phyloP scores from a whole-genome alignment of 2,329 filamentous ascomycete species.

The Bipolaris cookei region DNA sequence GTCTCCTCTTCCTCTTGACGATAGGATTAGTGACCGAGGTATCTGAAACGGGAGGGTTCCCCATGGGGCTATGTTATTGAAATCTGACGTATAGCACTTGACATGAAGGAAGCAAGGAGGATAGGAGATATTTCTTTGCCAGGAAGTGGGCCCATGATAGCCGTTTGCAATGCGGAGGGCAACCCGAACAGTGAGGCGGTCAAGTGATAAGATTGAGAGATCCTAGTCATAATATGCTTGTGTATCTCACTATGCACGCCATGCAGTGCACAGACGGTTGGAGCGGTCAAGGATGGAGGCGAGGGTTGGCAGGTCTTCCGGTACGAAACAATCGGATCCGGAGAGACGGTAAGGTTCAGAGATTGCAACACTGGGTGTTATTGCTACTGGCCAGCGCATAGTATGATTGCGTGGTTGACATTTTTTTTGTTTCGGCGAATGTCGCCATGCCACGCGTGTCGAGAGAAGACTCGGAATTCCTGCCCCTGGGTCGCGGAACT shows the following conservation, averaged over 20 bases:
- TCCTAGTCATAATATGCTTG: constrained; percentile 8
- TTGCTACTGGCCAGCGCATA: neutral
- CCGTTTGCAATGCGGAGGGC: constrained; percentile 7
- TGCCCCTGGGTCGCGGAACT: constrained; percentile 4
- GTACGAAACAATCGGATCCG: constrained; percentile 5
- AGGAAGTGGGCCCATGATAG: constrained; percentile 9
- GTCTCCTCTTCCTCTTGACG: constrained; percentile 12
- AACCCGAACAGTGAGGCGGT: constrained; percentile 12
- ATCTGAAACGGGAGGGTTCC: constrained; percentile 10
- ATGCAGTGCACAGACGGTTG: constrained; percentile 9
- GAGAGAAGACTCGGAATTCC: constrained; percentile 1
- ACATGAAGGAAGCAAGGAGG: constrained; percentile 6
- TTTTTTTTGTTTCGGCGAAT: neutral
- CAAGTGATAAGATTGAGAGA: constrained; percentile 14
- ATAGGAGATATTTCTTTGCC: constrained; percentile 3
- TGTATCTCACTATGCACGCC: constrained; percentile 6
- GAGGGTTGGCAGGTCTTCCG: constrained; percentile 12
- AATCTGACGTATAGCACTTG: neutral
- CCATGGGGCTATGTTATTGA: constrained; percentile 13
- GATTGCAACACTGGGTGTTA: neutral
- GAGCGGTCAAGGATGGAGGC: constrained; percentile 7
- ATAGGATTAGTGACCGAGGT: constrained; percentile 1
- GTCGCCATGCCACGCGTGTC: constrained; percentile 4
- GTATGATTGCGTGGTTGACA: neutral
- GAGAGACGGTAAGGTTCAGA: neutral